Evolutionary conservation across 176 grass and related monocot genomes (phyloP), one percentile per base, ranked within the genome.

Genomic region (Triticum monococcum): DNA sequence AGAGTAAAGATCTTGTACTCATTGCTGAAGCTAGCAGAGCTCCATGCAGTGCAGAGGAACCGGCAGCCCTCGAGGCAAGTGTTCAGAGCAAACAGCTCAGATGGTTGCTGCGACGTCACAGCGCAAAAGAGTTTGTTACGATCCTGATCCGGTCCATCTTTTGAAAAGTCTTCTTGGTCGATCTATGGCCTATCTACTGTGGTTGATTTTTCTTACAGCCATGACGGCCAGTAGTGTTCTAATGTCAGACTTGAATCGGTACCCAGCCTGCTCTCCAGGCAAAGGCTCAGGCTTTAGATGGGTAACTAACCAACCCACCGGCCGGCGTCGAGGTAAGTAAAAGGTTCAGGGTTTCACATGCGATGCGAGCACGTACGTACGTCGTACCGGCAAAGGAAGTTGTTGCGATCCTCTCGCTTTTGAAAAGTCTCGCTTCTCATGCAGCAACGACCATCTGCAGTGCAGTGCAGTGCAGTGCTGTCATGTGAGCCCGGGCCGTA

Each of bases 101-200:
- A 59, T 33, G 23, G 43, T 25, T 45, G 28, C 9, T 3, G 0
- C 50, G 16, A 43, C 70, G 70, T 73, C 69, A 72, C 0, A 3
- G 69, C n/a, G 69, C 20, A 41, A 24, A 70, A 72, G 2, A 84
- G 35, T 52, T 79, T 65, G 81, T 89, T 84, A 23, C 8, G 81
- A 50, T 65, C 45, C 45, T 67, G 33, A 23, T 23, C 18, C 14
- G 50, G 5, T 56, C 9, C 2, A 71, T 5, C 77, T 18, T 84
- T 75, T 85, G 59, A 89, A 80, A 85, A 89, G 76, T 75, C 43
- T 33, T 88, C 22, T 38, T 31, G 31, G 11, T 26, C 20, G 18
- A 33, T 80, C 35, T 37, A 12, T 10, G 22, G 38, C n/a, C 36
- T 20, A 69, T 69, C 32, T 72, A 38, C 68, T 20, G 68, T n/a